Base-by-base conservation (phyloP, 345 rosid genomes). In the Syzygium aromaticum region DNA sequence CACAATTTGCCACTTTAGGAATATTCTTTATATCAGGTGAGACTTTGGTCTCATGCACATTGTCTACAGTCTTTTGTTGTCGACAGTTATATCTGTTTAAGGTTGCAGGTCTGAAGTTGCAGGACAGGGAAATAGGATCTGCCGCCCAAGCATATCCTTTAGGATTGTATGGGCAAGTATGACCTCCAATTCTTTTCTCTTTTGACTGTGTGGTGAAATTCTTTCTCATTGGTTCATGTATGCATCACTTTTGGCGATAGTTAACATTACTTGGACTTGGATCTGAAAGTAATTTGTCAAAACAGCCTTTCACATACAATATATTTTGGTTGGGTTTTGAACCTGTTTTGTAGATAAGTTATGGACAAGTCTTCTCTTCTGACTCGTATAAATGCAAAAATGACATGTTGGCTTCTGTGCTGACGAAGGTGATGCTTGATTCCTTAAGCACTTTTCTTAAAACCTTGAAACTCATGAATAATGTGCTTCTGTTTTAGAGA, bases 1-100 rank as follows among this genome's bases (percentile, higher is more conserved):
- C 91, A 27, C 88, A 86, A 84, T 90, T 86, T 77, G 87, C 87
- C 67, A 90, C 87, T 52, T 90, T 54, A 40, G 89, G 89, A 51
- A 90, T 88, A 64, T 88, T 90, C 89, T 88, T 90, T 84, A 86
- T 88, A 53, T 88, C 91, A 88, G 91, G 91, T 86, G 53, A 86
- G 67, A 87, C 15, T 51, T 88, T 27, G 52, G 52, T 33, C 30
- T 28, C 21, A 12, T 63, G 59, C 59, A 64, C 6, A 14, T 15
- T 21, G 40, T 82, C 54, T 40, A 38, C 51, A 28, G 54, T 40
- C 19, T 51, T 80, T 52, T 52, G 28, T 64, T 17, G 51, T 21
- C 57, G 51, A 9, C 43, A 28, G 21, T 38, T 77, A 52, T 2
- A 4, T 53, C 33, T 43, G 84, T n/a, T 11, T 59, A 61, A 8